A percentile compares a stretch with the other conserved stretches of the same genome.
These are phyloP conservation scores for Torulaspora microellipsoides DNA, from an alignment of 805 yeast species.

Conservation along the genomic window DNA sequence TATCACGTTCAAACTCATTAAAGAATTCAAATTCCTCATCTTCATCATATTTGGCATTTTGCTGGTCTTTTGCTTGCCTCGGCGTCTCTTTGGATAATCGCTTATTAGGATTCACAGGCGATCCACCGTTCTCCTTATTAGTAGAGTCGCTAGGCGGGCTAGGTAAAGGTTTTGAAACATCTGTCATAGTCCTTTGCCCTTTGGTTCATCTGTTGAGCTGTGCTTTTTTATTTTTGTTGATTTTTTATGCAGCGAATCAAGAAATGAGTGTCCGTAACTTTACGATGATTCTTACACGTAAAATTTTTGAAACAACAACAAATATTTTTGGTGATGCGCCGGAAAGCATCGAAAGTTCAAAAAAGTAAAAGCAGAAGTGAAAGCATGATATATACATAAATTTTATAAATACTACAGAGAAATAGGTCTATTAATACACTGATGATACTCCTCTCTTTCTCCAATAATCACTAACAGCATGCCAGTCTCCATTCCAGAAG, in stretches of 20 bases:
- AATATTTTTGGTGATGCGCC: constrained; percentile 4
- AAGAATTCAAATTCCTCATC: constrained; percentile 35
- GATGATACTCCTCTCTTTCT: constrained; percentile 60
- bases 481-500: constrained; percentile 40
- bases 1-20: constrained; percentile 56
- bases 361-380: too few species aligned
- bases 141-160: constrained; percentile 3
- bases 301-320: constrained; percentile 6
- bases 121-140: neutral
- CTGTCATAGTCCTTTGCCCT: constrained; percentile 5
- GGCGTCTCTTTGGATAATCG: neutral
- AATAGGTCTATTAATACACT: constrained; percentile 12
- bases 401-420: too few species aligned
- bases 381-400: neutral
- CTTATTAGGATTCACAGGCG: constrained; percentile 2
- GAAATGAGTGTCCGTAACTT: too few species aligned
- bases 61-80: neutral
- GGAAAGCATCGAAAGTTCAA: too few species aligned
- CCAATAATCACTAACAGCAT: constrained; percentile 89
- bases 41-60: constrained; percentile 14
- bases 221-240: too few species aligned
- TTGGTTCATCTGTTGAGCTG: neutral
- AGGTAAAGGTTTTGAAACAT: constrained; percentile 10
- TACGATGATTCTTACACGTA: neutral
- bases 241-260: too few species aligned